Base-by-base conservation (phyloP, 495 filamentous ascomycete species). In the Hypoxylon lienhwacheense region DNA sequence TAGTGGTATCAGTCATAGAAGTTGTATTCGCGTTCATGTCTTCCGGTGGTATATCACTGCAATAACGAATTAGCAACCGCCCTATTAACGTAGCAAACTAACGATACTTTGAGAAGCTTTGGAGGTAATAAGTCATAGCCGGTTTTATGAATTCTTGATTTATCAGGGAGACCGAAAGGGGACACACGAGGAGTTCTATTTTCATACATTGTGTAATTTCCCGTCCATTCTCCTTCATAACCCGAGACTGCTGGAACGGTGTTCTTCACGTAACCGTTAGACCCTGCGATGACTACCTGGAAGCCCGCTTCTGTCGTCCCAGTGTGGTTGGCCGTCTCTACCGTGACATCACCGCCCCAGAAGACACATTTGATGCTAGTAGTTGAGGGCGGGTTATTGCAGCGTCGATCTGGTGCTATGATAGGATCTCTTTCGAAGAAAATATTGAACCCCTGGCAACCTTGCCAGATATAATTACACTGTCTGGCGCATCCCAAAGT, bases 311-410 rank as follows among this genome's bases (percentile, higher is more conserved):
- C 61, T 26, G 42, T 70, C 55, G 74, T 61, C n/a, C 73, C 76
- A 8, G 16, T 41, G 42, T 75, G 75, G 15, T 36, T 68, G 17
- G 74, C 74, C 1, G 65, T 63, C 1, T 25, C 48, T 16, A 57
- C 36, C 0, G 63, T 33, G 22, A 77, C 47, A 15, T 54, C 44
- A 11, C 61, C 66, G 32, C 74, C 75, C 73, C 74, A 81, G 50
- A 77, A 75, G 15, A 72, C 70, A 57, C 79, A 82, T 67, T 80
- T 80, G 69, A 77, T 77, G 52, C 75, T 74, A 31, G 76, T 80
- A 24, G 72, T 69, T 11, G 71, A 71, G 10, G 74, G 34, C 0
- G 79, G 77, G 45, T 79, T 70, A 29, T 61, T 59, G 64, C 73
- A 76, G 45, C 53, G 66, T 2, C 68, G 66, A 31, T 66, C 66